A percentile compares a stretch with the other conserved stretches of the same genome.
phyloP scores from a whole-genome alignment of 495 filamentous ascomycete genomes.

The Aspergillus avenaceus region DNA sequence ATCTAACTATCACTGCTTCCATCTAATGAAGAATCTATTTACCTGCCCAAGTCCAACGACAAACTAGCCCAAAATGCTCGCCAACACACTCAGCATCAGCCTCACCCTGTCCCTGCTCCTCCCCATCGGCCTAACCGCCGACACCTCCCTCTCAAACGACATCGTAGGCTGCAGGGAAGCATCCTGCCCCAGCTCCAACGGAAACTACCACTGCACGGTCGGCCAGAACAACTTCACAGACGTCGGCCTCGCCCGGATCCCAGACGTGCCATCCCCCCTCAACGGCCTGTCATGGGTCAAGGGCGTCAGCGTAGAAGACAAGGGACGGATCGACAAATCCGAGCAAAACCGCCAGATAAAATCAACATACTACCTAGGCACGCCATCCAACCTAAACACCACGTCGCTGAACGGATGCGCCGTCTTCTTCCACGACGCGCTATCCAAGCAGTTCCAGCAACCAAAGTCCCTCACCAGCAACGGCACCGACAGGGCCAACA shows the following conservation, averaged over 20 bases:
- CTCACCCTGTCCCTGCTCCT: not conserved
- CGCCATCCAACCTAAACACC: not conserved
- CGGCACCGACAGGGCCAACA: not conserved
- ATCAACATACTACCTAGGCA: slow-evolving; percentile 13
- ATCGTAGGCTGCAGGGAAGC: slow-evolving; percentile 14
- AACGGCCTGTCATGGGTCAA: slow-evolving; percentile 15
- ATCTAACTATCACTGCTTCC: no score
- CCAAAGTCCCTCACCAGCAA: no score
- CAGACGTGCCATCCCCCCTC: slow-evolving; percentile 2
- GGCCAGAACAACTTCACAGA: slow-evolving; percentile 9
- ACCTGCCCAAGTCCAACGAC: no score
- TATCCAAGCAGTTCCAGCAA: slow-evolving; percentile 2
- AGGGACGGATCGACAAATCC: not conserved
- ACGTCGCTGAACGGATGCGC: slow-evolving; percentile 7
- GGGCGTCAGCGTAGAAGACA: slow-evolving; percentile 10
- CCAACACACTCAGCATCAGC: not conserved
- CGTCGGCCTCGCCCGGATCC: slow-evolving; percentile 12
- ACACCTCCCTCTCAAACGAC: not conserved
- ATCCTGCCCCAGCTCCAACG: slow-evolving; percentile 8
- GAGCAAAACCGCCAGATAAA: slow-evolving; percentile 3
- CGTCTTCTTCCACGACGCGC: slow-evolving; percentile 10
- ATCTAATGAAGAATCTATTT: no score
- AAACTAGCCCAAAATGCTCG: not conserved
- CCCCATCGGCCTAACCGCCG: not conserved
- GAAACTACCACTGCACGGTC: slow-evolving; percentile 10